Conservation (phyloP, 2,329 filamentous ascomycete genomes). For the Didymosphaeria variabile region DNA sequence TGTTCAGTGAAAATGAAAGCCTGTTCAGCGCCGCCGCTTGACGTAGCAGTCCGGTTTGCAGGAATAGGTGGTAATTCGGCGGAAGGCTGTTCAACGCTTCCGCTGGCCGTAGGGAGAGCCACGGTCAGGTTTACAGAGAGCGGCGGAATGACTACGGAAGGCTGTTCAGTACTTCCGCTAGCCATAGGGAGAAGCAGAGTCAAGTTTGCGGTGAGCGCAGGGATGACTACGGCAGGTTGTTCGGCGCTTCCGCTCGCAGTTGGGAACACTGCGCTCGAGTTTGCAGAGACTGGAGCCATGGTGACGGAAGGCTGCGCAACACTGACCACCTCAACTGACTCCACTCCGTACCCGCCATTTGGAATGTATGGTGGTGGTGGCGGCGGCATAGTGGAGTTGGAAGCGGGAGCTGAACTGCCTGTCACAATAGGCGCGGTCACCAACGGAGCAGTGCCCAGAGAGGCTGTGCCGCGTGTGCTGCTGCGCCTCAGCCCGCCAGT, state of each 20-base stretch:
- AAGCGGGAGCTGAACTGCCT: neutral
- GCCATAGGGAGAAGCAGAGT: neutral
- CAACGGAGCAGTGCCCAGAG: conserved; percentile 4
- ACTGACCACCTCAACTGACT: conserved; percentile 3
- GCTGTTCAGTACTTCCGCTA: neutral
- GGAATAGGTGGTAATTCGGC: conserved; percentile 14
- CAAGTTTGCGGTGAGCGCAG: neutral
- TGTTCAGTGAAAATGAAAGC: neutral
- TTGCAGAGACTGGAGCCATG: conserved; percentile 14
- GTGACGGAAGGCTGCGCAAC: conserved; percentile 20
- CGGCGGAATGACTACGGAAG: neutral
- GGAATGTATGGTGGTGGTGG: conserved; percentile 4
- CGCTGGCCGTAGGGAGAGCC: neutral
- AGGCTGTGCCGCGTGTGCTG: neutral
- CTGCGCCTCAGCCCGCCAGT: conserved; percentile 10
- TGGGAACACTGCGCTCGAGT: conserved; percentile 13
- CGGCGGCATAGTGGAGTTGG: conserved; percentile 10
- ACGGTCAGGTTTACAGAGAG: conserved; percentile 2
- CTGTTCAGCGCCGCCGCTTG: neutral
- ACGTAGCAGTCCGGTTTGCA: conserved; percentile 7
- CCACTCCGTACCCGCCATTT: conserved; percentile 6
- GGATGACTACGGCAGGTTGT: neutral
- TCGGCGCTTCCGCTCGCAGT: conserved; percentile 4
- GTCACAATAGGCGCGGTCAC: neutral
- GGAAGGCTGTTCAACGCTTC: conserved; percentile 14